Evolutionary conservation across 1,284 basidiomycete species (phyloP), one percentile per base, ranked within the genome.

Genomic region (Apiotrichum siamense): DNA sequence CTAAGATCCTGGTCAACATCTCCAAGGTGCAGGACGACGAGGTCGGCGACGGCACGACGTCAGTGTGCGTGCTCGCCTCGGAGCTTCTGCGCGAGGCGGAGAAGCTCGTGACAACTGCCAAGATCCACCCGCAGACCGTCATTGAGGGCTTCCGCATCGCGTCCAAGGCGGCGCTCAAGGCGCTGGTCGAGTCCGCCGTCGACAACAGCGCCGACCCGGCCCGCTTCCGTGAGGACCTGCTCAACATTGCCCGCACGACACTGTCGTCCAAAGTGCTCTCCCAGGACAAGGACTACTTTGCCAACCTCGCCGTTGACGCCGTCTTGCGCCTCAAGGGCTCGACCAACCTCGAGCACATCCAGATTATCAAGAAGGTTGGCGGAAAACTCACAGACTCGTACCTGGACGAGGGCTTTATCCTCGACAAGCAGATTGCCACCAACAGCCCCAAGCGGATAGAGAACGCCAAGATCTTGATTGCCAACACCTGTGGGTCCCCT

Each of bases 11-110:
- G 47, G 96, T 98, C 67, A 97, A 98, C 76, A 98, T 99, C 72
- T 94, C 90, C n/a, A 98, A 99, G 73, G 93, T 97, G 17, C 96
- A 98, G 76, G 96, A 99, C 67, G 96, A 99, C 71, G 96, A 99
- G 76, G 86, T 99, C 41, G 96, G 96, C 17, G 96, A 97, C 75
- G 96, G 96, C 25, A 98, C 93, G 23, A 98, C 93, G 11, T 85
- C 81, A 46, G 94, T 98, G 32, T 92, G 89, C 58, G 93, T 99
- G 1, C 77, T 99, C 11, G 89, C 93, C 1, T 83, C 90, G 12
- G 96, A 98, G 70, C 76, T 98, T 52, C 72, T 99, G 59, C 77
- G 96, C 52, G 96, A 97, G 76, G 96, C 94, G 6, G 94, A 99
- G 76, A 94, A 92, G 76, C 76, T 99, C 61, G 88, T 98, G 63